Evolutionary conservation across 164 flowering plant genomes (phyloP), one percentile per base, ranked within the genome.

Genomic region (Magnolia sinica): DNA sequence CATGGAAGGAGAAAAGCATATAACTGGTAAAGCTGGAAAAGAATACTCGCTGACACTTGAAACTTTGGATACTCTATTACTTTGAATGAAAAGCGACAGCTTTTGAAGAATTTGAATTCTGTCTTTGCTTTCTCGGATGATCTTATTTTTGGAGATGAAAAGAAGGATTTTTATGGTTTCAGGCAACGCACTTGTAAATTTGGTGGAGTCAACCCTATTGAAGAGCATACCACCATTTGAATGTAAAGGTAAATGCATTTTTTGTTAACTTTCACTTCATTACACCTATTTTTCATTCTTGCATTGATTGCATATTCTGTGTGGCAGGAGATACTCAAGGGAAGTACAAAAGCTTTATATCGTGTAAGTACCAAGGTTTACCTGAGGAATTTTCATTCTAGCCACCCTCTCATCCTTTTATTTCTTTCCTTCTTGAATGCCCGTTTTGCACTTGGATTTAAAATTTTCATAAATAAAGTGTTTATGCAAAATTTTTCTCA

Each of bases 361-460:
- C 84, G 2, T 64, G 83, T 59, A 88, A 81, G 55, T 87, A 71
- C 77, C 82, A 68, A 64, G 89, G 82, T 68, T 76, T 87, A 64
- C 91, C 89, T 0, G 78, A 85, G 75, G 89, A 85, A 70, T 83
- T 87, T 52, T 76, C 85, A n/a, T 88, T 86, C 82, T 88, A 79
- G 84, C 68, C 52, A 55, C 52, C 66, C 16, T 68, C 50, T 24
- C 50, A 67, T 1, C 64, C 7, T 49, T 8, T 18, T 50, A 8
- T 9, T 19, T 51, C 18, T 68, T 68, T 61, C n/a, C 27, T 24
- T 20, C 9, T 19, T 23, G 8, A 58, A 74, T 18, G 37, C 45
- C 29, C 1, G 10, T 20, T 22, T 6, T 49, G 27, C 45, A 18
- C 16, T 64, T 63, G 7, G 8, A 23, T 65, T 64, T 74, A 49